Evolutionary conservation across 2,329 filamentous ascomycete genomes (phyloP).

Genomic region (Phialemoniopsis sp.): DNA sequence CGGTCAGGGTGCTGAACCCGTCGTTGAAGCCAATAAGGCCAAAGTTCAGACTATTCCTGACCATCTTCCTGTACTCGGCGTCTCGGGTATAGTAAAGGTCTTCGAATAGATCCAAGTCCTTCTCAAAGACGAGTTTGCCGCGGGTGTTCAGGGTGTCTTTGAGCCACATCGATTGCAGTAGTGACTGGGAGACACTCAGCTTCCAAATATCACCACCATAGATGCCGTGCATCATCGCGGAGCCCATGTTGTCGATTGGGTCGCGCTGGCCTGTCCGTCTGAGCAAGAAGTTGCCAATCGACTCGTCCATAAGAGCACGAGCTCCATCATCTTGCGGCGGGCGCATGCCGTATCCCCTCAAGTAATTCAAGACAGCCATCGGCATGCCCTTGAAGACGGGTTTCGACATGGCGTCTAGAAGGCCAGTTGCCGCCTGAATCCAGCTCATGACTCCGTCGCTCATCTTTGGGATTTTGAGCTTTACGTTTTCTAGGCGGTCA

Average conservation of each 20-base stretch:
- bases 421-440: conserved; percentile 1
- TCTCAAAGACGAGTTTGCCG: not conserved
- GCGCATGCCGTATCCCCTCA: not conserved
- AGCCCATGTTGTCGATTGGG: conserved; percentile 68
- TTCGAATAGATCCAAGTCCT: conserved; percentile 5
- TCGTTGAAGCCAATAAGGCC: conserved; percentile 43
- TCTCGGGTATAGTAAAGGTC: conserved; percentile 10
- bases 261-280: conserved; percentile 46
- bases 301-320: conserved; percentile 54
- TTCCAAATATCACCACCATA: conserved; percentile 86
- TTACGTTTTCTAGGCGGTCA: conserved; percentile 67
- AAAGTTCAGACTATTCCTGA: conserved; percentile 16
- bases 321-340: conserved; percentile 12
- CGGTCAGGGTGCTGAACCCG: conserved; percentile 61
- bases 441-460: not conserved
- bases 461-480: conserved; percentile 24
- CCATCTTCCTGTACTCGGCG: conserved; percentile 17
- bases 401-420: conserved; percentile 38
- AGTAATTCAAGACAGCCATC: conserved; percentile 1
- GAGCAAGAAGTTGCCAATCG: conserved; percentile 63
- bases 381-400: conserved; percentile 47
- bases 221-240: conserved; percentile 78
- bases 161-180: conserved; percentile 18
- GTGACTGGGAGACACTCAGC: conserved; percentile 59
- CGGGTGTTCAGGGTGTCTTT: too few relatives aligned